These are phyloP conservation scores for Tulasnella sp. DNA, from an alignment of 768 basidiomycete genomes.

Conservation along the genomic window DNA sequence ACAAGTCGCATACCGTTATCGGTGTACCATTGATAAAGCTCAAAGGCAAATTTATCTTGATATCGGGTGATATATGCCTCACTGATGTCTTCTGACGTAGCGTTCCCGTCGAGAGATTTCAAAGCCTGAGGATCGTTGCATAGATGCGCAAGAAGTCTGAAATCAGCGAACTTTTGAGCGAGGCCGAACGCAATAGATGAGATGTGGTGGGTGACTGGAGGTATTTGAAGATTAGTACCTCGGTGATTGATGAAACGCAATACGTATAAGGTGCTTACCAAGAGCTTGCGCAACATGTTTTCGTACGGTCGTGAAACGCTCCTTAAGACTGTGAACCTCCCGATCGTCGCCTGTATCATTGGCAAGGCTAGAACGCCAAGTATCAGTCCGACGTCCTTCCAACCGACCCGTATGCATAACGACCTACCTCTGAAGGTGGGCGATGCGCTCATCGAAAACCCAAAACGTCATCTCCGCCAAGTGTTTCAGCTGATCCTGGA, in stretches of 20 bases:
- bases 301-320: conserved; percentile 57
- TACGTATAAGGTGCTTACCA: conserved; percentile 37
- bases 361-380: neutral
- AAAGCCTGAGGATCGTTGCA: conserved; percentile 44
- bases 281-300: conserved; percentile 71
- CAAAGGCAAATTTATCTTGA: conserved; percentile 73
- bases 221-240: neutral
- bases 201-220: conserved; percentile 52
- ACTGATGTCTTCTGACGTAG: conserved; percentile 43
- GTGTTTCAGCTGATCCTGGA: conserved; percentile 2
- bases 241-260: neutral
- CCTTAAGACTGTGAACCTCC: conserved; percentile 48
- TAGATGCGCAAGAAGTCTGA: conserved; percentile 69
- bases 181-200: conserved; percentile 63
- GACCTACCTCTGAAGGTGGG: conserved; percentile 6
- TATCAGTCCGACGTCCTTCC: neutral
- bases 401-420: too few species aligned
- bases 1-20: conserved; percentile 45
- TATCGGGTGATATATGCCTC: conserved; percentile 65
- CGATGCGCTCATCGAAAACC: neutral
- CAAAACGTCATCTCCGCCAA: conserved; percentile 4
- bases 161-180: conserved; percentile 82
- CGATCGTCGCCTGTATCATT: conserved; percentile 34
- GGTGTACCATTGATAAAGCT: conserved; percentile 88
- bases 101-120: conserved; percentile 33